Percentiles rank a stretch among this genome's conserved stretches.
Conservation (phyloP, 257 asterid genomes). For the Handroanthus guayacan region DNA sequence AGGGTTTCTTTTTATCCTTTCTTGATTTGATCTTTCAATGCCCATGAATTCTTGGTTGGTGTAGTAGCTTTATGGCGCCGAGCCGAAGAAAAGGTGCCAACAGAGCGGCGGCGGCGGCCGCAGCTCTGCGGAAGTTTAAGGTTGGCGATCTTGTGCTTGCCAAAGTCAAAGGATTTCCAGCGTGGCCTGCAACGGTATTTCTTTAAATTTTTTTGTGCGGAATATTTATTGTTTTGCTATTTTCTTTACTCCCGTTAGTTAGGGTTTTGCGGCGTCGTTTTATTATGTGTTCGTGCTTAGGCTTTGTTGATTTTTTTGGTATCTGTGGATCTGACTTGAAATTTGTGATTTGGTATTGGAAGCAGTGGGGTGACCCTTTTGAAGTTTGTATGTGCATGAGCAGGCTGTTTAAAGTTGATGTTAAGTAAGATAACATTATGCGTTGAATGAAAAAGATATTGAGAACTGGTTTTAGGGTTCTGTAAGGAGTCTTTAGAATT, state of each 20-base stretch:
- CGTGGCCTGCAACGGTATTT: conserved; percentile 94
- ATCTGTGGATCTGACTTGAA: conserved; percentile 38
- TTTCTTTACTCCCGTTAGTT: not conserved
- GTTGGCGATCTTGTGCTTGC: conserved; percentile 96
- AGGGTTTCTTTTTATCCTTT: conserved; percentile 39
- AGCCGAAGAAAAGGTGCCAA: conserved; percentile 71
- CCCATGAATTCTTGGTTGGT: conserved; percentile 40
- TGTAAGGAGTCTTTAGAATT: conserved; percentile 19
- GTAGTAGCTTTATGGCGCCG: conserved; percentile 69
- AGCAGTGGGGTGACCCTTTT: conserved; percentile 5
- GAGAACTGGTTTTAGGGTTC: not conserved
- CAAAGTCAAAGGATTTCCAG: conserved; percentile 90
- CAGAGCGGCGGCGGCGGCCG: conserved; percentile 76
- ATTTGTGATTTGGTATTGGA: conserved; percentile 9
- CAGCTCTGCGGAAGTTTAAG: conserved; percentile 77
- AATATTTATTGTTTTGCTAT: not conserved
- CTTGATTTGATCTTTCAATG: conserved; percentile 57
- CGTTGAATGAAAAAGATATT: conserved; percentile 2
- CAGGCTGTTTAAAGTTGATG: conserved; percentile 6
- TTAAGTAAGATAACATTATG: not conserved
- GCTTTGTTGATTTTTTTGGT: not conserved
- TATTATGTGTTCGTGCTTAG: not conserved
- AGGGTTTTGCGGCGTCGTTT: not conserved
- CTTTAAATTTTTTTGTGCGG: not conserved
- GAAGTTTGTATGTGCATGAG: conserved; percentile 7